phyloP scores from a whole-genome alignment of 2,329 filamentous ascomycete genomes.

The Cladosporium sp. region DNA sequence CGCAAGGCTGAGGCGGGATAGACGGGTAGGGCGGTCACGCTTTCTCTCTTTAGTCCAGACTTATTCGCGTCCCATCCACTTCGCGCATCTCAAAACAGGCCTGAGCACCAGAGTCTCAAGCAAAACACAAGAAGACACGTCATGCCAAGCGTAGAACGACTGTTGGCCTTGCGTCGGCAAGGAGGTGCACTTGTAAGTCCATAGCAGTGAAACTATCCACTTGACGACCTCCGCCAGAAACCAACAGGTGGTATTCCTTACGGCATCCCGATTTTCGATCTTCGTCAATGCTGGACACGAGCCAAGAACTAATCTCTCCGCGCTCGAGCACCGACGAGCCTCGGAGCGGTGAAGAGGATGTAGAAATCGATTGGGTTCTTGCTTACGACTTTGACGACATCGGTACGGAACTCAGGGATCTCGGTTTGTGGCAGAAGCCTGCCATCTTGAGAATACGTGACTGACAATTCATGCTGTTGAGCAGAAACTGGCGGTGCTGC shows the following conservation, averaged over 20 bases:
- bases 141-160: conserved; percentile 17
- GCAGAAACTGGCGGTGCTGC: conserved; percentile 6
- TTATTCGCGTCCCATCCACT: conserved; percentile 15
- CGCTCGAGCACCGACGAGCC: conserved; percentile 19
- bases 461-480: neutral
- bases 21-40: conserved; percentile 12
- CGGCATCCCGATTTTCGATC: neutral
- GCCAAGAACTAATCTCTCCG: conserved; percentile 10
- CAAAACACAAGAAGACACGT: conserved; percentile 20
- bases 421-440: conserved; percentile 18
- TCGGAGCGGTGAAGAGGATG: conserved; percentile 15
- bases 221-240: neutral
- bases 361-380: conserved; percentile 21
- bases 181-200: neutral
- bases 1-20: conserved; percentile 5
- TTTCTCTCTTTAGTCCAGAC: conserved; percentile 10
- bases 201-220: neutral
- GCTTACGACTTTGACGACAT: conserved; percentile 20
- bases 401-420: conserved; percentile 14
- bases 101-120: conserved; percentile 10
- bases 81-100: conserved; percentile 7
- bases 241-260: neutral
- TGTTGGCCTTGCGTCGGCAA: neutral
- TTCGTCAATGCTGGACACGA: conserved; percentile 7
- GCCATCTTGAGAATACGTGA: neutral